Conservation (phyloP, 331 rosid genomes). For the Cucumis variabilis region DNA sequence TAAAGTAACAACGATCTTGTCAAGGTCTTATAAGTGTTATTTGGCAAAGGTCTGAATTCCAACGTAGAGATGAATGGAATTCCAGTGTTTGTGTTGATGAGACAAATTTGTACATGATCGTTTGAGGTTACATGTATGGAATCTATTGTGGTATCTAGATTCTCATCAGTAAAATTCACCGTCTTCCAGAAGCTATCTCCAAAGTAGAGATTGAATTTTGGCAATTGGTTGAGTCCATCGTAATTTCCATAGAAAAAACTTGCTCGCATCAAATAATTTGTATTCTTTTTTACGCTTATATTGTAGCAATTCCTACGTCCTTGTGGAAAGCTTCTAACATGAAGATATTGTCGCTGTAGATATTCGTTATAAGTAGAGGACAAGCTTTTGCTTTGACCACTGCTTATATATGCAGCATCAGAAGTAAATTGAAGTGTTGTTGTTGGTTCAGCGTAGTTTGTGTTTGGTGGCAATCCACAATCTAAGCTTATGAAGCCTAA, state of each 20-base stretch:
- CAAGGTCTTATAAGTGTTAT: neutral
- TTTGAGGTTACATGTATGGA: slow-evolving; percentile 21
- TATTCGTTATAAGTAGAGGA: neutral
- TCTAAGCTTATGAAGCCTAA: slow-evolving; percentile 33
- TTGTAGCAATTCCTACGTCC: slow-evolving; percentile 34
- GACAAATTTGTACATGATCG: slow-evolving; percentile 25
- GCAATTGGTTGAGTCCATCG: slow-evolving; percentile 13
- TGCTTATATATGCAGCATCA: slow-evolving; percentile 17
- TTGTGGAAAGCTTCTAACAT: slow-evolving; percentile 36
- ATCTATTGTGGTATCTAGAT: neutral
- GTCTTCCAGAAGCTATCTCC: slow-evolving; percentile 28
- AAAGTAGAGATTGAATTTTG: slow-evolving; percentile 19
- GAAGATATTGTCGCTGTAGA: neutral
- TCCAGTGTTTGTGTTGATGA: slow-evolving; percentile 27
- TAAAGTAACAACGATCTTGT: slow-evolving; percentile 1
- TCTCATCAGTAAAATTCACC: neutral
- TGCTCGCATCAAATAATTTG: slow-evolving; percentile 28
- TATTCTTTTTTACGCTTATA: neutral
- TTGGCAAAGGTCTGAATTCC: slow-evolving; percentile 50
- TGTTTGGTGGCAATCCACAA: slow-evolving; percentile 30
- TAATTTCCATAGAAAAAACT: slow-evolving; percentile 33
- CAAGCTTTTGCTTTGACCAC: slow-evolving; percentile 3
- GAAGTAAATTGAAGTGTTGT: slow-evolving; percentile 4
- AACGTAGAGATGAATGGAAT: slow-evolving; percentile 47
- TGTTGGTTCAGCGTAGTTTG: slow-evolving; percentile 18